phyloP scores from a whole-genome alignment of 176 grass and related monocot species.

The Avena insularis region DNA sequence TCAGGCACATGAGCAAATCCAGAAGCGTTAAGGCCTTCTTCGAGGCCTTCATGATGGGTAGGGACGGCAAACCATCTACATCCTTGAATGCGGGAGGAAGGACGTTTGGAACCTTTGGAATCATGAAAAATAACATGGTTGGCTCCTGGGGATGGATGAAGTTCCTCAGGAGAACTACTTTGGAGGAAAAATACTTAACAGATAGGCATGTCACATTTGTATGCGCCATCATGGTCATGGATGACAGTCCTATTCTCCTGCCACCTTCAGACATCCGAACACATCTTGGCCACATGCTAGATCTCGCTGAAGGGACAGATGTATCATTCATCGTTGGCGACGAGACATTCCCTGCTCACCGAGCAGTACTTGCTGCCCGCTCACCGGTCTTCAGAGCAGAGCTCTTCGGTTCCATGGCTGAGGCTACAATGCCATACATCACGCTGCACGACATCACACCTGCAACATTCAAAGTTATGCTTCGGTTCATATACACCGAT shows the following conservation, averaged over 20 bases:
- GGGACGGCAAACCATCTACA: background rate
- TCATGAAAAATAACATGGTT: background rate
- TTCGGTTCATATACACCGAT: slow-evolving; percentile 60
- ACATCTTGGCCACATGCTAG: background rate
- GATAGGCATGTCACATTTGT: background rate
- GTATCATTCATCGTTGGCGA: slow-evolving; percentile 29
- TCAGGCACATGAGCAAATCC: background rate
- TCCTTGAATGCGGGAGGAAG: too few species aligned
- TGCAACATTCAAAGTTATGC: slow-evolving; percentile 37
- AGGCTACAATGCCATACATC: too few species aligned
- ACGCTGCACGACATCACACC: too few species aligned
- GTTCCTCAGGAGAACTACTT: background rate
- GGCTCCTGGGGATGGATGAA: background rate
- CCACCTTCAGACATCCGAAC: slow-evolving; percentile 14
- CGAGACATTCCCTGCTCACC: background rate
- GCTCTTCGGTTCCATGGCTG: too few species aligned
- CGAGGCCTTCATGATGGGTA: background rate
- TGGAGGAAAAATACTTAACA: background rate
- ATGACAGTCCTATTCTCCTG: background rate
- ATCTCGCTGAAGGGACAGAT: slow-evolving; percentile 1
- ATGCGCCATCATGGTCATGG: background rate
- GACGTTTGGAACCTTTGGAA: too few species aligned
- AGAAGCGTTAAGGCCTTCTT: background rate
- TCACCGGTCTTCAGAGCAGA: too few species aligned
- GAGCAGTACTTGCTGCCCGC: too few species aligned